Evolutionary conservation across 2,329 filamentous ascomycete species (phyloP), one percentile per base, ranked within the genome.

Genomic region (Nigrospora oryzae): DNA sequence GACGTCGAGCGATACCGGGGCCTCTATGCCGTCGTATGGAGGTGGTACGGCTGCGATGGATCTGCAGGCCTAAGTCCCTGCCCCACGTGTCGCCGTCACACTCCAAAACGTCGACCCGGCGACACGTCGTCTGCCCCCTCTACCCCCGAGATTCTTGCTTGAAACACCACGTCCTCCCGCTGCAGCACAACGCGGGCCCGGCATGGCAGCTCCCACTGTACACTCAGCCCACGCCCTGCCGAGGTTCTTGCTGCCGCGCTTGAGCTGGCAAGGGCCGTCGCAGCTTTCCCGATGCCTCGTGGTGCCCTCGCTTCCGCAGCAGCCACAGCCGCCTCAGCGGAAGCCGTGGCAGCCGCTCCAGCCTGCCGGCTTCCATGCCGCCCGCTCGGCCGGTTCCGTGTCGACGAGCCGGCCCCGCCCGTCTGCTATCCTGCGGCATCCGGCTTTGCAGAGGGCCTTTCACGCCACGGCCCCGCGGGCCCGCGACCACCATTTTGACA

Each of bases 401-500:
- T 16, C 19, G 38, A 15, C 47, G 33, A 15, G 43, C 44, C 7
- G 16, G n/a, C 11, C 39, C 28, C 45, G 42, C 14, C 42, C 50
- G 36, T 38, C 45, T 5, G 52, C 56, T 7, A 49, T 61, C 8
- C 52, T 61, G 11, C 57, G 53, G 34, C 57, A 60, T 43, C 60
- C 60, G 0, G 43, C 46, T 4, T 48, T 68, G 16, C 60, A 61
- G 38, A 65, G 74, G 48, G 66, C 71, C 0, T 91, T 96, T 62
- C 85, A 89, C 63, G 77, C 81, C 33, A 84, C 87, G 1, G 62
- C 78, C 2, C 57, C 67, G 34, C 75, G 70, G 42, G 62, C 64
- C 43, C 79, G 86, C 52, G 90, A 96, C 58, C 93, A 98, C 65
- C 90, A 98, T 66, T 98, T 98, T 62, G 93, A 98, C 66, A 98